Evolutionary conservation across 2,329 filamentous ascomycete species (phyloP).

Genomic region (Fonsecaea pedrosoi): DNA sequence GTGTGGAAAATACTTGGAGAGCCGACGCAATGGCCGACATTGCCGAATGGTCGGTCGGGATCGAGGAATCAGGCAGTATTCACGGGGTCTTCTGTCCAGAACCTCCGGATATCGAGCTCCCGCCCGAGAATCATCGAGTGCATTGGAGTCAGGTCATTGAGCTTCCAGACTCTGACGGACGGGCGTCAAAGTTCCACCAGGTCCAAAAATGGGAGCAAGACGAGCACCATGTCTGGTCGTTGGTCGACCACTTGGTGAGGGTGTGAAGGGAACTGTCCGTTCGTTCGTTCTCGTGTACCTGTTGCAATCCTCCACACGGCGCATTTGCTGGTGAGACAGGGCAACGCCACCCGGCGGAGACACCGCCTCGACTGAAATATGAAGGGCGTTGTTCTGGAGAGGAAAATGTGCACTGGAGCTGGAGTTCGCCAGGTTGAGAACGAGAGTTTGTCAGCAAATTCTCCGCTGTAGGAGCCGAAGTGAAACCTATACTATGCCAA

Average conservation of each 20-base stretch:
- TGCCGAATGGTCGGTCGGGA: slow-evolving; percentile 24
- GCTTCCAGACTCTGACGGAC: neutral
- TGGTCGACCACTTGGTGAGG: neutral
- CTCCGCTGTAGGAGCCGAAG: no score
- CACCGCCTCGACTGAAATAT: no score
- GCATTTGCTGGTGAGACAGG: no score
- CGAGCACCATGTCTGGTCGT: neutral
- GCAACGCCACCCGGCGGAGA: no score
- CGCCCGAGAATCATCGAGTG: slow-evolving; percentile 17
- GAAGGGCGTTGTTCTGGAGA: no score
- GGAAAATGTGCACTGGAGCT: no score
- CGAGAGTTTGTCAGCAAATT: no score
- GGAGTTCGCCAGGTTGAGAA: no score
- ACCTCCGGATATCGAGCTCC: neutral
- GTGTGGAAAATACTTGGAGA: slow-evolving; percentile 27
- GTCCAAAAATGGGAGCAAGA: neutral
- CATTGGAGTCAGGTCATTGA: slow-evolving; percentile 4
- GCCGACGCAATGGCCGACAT: slow-evolving; percentile 22
- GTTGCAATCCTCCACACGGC: no score
- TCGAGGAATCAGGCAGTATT: slow-evolving; percentile 26
- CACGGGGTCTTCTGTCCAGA: slow-evolving; percentile 16
- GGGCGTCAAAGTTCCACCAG: neutral
- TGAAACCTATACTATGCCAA: no score
- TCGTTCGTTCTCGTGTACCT: neutral
- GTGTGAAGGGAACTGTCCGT: neutral